phyloP scores from a whole-genome alignment of 116 monocot genomes.

The Iris pallida region DNA sequence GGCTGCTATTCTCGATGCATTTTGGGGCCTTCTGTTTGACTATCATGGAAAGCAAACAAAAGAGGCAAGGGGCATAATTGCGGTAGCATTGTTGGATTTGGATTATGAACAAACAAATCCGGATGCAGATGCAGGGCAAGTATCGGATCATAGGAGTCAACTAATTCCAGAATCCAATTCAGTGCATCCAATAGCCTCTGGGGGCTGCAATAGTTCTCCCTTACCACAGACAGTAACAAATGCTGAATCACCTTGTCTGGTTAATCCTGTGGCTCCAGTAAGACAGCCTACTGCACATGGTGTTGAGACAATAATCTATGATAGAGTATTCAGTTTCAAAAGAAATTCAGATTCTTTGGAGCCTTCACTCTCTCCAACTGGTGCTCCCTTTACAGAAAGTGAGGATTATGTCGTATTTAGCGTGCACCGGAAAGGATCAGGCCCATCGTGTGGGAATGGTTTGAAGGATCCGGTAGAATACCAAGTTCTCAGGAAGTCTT shows the following conservation, averaged over 20 bases:
- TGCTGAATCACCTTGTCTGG: not conserved
- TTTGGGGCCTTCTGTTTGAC: conserved; percentile 39
- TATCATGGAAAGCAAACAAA: conserved; percentile 30
- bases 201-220: not conserved
- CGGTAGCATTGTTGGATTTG: conserved; percentile 12
- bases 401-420: no score
- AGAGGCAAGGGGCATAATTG: conserved; percentile 17
- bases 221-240: not conserved
- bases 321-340: not conserved
- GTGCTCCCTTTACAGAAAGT: not conserved
- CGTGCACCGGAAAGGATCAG: no score
- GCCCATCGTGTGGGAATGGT: no score
- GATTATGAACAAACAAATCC: not conserved
- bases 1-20: conserved; percentile 35
- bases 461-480: no score
- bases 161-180: not conserved
- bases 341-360: not conserved
- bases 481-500: no score
- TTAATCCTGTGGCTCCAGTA: not conserved
- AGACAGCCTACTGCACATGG: not conserved
- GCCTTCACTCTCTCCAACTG: not conserved
- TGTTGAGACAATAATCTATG: not conserved
- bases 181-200: not conserved
- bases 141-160: not conserved
- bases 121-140: not conserved